Evolutionary conservation across 768 basidiomycete species (phyloP), one percentile per base, ranked within the genome.

Genomic region (Pulveroboletus sp.): DNA sequence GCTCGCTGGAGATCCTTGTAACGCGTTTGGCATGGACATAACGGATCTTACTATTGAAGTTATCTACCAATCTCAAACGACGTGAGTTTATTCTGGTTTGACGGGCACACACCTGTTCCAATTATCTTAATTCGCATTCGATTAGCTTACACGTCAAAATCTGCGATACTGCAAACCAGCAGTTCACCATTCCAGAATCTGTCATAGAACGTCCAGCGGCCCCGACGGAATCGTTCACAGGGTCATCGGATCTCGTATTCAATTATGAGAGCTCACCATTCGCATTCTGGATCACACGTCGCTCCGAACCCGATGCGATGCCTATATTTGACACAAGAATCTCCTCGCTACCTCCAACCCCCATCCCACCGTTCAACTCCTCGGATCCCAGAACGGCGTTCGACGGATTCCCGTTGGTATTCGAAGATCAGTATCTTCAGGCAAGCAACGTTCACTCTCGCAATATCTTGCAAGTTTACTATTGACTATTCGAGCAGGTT

Each of bases 401-500:
- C 16, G 73, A 82, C 46, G 81, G 76, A 0, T 86, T 87, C 49
- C 78, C 82, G 0, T 70, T 91, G 12, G 78, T 91, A 13, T 90
- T 90, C 57, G 87, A 90, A 56, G 81, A 90, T 53, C 84, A 85
- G 58, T 90, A 89, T 61, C 74, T 91, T 20, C 86, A 90, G 75
- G 80, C 80, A 48, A 41, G 50, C 24, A 11, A n/a, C n/a, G n/a
- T 13, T n/a, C 24, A 10, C 19, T 1, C 23, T 40, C 25, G 17
- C 16, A n/a, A 29, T 34, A 24, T 17, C 8, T 21, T 31, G 16
- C 12, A 34, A 5, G 33, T n/a, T 16, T 43, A 9, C 42, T 32
- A n/a, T 29, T 21, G 19, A n/a, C n/a, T n/a, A n/a, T n/a, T 35
- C 1, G 46, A n/a, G 3, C 50, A 83, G 82, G 25, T 27, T 27